These are phyloP conservation scores for Psophocarpus tetragonolobus DNA, from an alignment of 306 rosid genomes.

Conservation along the genomic window DNA sequence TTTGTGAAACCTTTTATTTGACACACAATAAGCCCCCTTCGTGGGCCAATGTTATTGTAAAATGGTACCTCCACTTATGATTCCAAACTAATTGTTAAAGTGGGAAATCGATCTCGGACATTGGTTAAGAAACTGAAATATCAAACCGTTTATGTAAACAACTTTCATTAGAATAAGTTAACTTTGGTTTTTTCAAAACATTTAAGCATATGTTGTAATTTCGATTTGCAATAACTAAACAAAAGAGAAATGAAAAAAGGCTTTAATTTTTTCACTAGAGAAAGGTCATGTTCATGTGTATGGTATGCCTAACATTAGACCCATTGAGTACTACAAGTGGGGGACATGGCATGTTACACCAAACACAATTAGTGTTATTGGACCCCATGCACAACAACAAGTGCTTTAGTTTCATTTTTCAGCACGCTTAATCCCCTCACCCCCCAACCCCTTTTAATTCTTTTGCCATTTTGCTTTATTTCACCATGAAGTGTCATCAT, in stretches of 20 bases:
- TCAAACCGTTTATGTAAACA: too few species aligned
- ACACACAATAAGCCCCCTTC: too few species aligned
- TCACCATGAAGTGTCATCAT: constrained; percentile 60
- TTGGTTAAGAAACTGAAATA: too few species aligned
- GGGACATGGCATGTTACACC: constrained; percentile 52
- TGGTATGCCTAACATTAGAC: constrained; percentile 44
- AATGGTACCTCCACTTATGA: too few species aligned
- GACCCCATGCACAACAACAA: constrained; percentile 47
- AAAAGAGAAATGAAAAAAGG: not conserved
- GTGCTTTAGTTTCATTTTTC: constrained; percentile 36
- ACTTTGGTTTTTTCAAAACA: not conserved
- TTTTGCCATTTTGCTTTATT: constrained; percentile 34
- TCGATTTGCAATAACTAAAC: not conserved
- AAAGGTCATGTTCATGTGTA: constrained; percentile 19
- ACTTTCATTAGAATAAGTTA: too few species aligned
- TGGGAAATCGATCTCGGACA: too few species aligned
- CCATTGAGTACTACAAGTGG: constrained; percentile 60
- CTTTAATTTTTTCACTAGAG: not conserved
- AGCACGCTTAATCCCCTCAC: constrained; percentile 61
- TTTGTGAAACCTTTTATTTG: too few species aligned
- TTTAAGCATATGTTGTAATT: not conserved
- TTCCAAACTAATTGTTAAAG: too few species aligned
- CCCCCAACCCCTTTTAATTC: constrained; percentile 16
- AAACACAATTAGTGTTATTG: constrained; percentile 56
- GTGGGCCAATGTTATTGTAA: too few species aligned